Evolutionary conservation across 2,329 filamentous ascomycete species (phyloP), one percentile per base, ranked within the genome.

Genomic region (Saccharata proteae): DNA sequence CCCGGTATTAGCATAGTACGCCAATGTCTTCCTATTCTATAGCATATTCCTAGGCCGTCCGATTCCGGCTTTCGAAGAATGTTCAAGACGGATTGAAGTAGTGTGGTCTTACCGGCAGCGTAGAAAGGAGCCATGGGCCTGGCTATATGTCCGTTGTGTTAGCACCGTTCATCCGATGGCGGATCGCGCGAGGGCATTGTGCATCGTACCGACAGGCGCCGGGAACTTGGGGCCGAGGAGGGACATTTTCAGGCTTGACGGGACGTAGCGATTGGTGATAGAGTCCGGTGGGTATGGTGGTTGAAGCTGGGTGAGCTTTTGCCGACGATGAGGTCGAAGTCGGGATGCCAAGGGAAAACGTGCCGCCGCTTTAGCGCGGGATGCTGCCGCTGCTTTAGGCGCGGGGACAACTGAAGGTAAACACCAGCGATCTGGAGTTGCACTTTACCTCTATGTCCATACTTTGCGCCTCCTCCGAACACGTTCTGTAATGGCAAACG

Each of bases 91-190:
- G 16, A 13, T 15, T 27, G 7, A 20, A 5, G 7, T 4, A 17
- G 26, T 32, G 69, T n/a, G n/a, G n/a, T n/a, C 81, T 57, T 90
- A 93, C 88, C 85, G 59, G 88, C 88, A 62, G 72, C 70, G 71
- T 86, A 90, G 75, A 96, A 96, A 48, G 88, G 88, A 60, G 74
- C 76, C 77, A 92, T 77, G 50, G 88, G 85, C 71, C 74, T 74
- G 67, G 83, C 88, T 96, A 56, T 58, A 53, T 46, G 44, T 38
- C 38, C 37, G 38, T 41, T 18, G 48, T 36, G 40, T 57, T 49
- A 56, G 54, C 44, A 38, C 29, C 12, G 22, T 26, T 29, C 21
- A 19, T 26, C 25, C 17, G 14, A 15, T 8, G 17, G 6, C 29
- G 24, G 23, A 17, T 16, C 25, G 26, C 17, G 28, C 32, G 31